Percentiles rank a stretch among this genome's conserved stretches.
Evolutionary conservation across 2,329 filamentous ascomycete species (phyloP).

Genomic region (Calonectria honghensis): DNA sequence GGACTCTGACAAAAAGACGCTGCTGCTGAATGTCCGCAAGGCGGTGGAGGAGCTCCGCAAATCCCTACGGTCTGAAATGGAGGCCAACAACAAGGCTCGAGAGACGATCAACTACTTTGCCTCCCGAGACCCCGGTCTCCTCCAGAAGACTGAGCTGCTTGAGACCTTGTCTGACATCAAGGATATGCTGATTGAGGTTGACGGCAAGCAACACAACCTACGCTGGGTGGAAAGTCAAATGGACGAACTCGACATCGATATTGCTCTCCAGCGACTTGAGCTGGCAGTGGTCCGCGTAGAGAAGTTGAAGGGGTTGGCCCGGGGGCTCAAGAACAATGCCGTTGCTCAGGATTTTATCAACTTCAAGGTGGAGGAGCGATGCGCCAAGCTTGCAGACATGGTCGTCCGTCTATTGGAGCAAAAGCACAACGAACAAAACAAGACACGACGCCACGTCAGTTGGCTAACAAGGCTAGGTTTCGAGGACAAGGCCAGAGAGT

Average conservation of each 20-base stretch:
- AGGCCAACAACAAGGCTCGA: constrained; percentile 87
- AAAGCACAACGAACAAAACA: constrained; percentile 83
- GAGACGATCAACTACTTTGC: constrained; percentile 92
- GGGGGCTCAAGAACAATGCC: constrained; percentile 87
- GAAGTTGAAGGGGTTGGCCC: constrained; percentile 86
- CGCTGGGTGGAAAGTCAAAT: constrained; percentile 97
- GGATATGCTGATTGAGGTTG: constrained; percentile 94
- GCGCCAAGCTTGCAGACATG: constrained; percentile 83
- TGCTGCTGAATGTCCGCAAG: constrained; percentile 93
- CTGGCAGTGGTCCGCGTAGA: constrained; percentile 89
- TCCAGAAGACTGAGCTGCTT: constrained; percentile 87
- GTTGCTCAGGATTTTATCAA: constrained; percentile 95
- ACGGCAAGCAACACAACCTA: constrained; percentile 96
- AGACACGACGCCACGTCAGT: constrained; percentile 86
- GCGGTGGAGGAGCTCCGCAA: constrained; percentile 94
- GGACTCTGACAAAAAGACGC: constrained; percentile 83
- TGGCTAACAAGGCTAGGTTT: constrained; percentile 93
- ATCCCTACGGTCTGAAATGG: constrained; percentile 88
- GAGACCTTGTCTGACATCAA: constrained; percentile 86
- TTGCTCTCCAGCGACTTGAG: constrained; percentile 92
- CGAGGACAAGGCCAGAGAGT: constrained; percentile 90
- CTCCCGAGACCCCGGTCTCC: constrained; percentile 83
- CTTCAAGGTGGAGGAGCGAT: constrained; percentile 91
- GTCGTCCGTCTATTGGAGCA: constrained; percentile 86
- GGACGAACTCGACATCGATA: constrained; percentile 96